Base-by-base conservation (phyloP, 441 rosid genomes). In the Geranium incanum region DNA sequence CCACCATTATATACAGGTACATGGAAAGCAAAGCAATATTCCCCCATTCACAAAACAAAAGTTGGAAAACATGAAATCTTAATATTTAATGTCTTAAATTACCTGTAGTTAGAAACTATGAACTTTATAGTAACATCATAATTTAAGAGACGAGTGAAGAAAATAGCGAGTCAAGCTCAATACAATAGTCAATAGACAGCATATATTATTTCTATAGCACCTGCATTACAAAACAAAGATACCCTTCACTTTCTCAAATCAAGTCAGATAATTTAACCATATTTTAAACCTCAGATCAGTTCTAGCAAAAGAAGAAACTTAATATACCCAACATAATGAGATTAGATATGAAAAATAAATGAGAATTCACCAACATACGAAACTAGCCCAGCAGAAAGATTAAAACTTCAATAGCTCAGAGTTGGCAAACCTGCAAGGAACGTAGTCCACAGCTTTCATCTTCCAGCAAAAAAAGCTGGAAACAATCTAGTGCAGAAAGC, bases 271-370 rank as follows among this genome's bases (percentile, higher is more conserved):
- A 15, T 16, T 23, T 39, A 59, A 28, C 19, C 66, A 36, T 41
- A 16, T 23, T 73, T 73, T 63, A 5, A 48, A 69, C 52, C 37
- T 62, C 62, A 15, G 50, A 18, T 28, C 38, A 38, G 68, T 68
- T 43, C 37, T 12, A 0, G 5, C n/a, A 62, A 69, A 15, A 37
- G 38, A 43, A 48, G 64, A 74, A 68, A n/a, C 21, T 43, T 43
- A 16, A 33, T 28, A 62, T 45, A 45, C 52, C 41, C 38, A 62
- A 19, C 65, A 69, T 69, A 48, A 66, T 59, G 23, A 55, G 19
- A 50, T 12, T 50, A 50, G 16, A 50, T 6, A 45, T 6, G 11
- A 45, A 11, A 45, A 45, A 7, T 45, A 50, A 45, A 45, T 6
- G 11, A 45, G 52, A 45, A 4, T 6, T 45, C 16, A 50, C 57